A percentile compares a stretch with the other conserved stretches of the same genome.
These are phyloP conservation scores for Russula abietina DNA, from an alignment of 768 basidiomycete genomes.

Conservation along the genomic window DNA sequence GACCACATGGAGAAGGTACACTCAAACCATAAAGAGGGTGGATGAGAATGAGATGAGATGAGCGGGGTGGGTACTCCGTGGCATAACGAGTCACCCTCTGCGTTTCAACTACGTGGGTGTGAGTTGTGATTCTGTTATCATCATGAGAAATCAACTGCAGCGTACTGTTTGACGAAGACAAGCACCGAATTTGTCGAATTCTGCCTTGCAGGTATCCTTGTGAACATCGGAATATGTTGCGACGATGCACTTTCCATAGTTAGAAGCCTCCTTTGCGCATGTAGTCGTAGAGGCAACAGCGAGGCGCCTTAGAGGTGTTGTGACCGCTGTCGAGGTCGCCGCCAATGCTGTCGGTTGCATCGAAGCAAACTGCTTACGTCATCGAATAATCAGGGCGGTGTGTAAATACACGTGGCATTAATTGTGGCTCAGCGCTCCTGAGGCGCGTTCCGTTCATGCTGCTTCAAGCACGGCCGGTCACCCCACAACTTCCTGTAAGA, in stretches of 20 bases:
- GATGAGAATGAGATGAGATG: background rate
- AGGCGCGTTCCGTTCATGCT: no score
- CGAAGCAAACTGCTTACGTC: background rate
- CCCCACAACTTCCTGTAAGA: background rate
- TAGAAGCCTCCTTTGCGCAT: conserved; percentile 63
- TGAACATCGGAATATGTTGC: conserved; percentile 76
- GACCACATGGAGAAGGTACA: background rate
- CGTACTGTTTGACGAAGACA: conserved; percentile 78
- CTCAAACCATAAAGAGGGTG: background rate
- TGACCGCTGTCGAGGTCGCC: conserved; percentile 27
- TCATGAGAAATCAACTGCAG: conserved; percentile 7
- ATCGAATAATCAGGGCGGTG: no score
- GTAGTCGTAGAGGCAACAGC: conserved; percentile 69
- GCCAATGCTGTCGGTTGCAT: conserved; percentile 21
- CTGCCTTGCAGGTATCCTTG: conserved; percentile 76
- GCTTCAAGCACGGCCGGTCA: background rate
- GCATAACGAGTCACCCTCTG: conserved; percentile 39
- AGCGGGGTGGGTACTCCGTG: background rate
- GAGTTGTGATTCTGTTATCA: conserved; percentile 2
- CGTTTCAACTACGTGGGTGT: conserved; percentile 43
- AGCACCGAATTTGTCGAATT: conserved; percentile 77
- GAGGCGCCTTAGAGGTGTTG: conserved; percentile 53
- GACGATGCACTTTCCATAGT: conserved; percentile 86
- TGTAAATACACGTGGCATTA: no score
- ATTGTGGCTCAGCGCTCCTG: no score